Evolutionary conservation across 345 rosid genomes (phyloP).

Genomic region (Brassica cretica): DNA sequence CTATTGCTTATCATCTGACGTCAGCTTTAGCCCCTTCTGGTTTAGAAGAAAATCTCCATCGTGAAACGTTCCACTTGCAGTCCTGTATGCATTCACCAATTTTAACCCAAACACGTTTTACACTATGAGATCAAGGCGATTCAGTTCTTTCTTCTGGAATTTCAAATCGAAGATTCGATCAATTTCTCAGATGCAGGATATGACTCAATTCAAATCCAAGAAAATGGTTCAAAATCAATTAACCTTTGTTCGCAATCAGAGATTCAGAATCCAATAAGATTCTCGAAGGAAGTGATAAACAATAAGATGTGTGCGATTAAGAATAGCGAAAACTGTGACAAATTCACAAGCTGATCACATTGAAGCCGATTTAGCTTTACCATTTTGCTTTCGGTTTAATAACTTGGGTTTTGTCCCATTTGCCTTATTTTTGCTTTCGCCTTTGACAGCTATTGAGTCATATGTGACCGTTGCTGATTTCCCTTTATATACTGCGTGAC

Average conservation of each 20-base stretch:
- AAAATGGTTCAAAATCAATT: background rate
- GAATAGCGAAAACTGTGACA: background rate
- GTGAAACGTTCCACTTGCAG: constrained; percentile 1
- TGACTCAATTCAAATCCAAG: background rate
- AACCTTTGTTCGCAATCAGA: background rate
- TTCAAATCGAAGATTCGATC: background rate
- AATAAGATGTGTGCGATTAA: background rate
- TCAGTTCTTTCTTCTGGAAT: background rate
- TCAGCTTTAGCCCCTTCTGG: background rate
- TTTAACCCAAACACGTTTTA: background rate
- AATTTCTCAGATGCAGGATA: background rate
- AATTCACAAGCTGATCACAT: no score
- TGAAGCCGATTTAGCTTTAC: no score
- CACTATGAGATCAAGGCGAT: background rate
- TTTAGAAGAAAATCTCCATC: background rate
- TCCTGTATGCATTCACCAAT: background rate
- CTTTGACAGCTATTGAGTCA: no score
- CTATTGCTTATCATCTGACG: background rate
- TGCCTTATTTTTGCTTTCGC: no score
- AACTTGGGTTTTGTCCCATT: no score
- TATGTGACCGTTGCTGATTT: no score
- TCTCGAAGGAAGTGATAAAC: background rate
- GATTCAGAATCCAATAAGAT: background rate
- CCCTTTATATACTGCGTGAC: no score
- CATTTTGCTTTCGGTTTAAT: no score